These are phyloP conservation scores for Daldinia loculata DNA, from an alignment of 495 filamentous ascomycete genomes.

Conservation along the genomic window DNA sequence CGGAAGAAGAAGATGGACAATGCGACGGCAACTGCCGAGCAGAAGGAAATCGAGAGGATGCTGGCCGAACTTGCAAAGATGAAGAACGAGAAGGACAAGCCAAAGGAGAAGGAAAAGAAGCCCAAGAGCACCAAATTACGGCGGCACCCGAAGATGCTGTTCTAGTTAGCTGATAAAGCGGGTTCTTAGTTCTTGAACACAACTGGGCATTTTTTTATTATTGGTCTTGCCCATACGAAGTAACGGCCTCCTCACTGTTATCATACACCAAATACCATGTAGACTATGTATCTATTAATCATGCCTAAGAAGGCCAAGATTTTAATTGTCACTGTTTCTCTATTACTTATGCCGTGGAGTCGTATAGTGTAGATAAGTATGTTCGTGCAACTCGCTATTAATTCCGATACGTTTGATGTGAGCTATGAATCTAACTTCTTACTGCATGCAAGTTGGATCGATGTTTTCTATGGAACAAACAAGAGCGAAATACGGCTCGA, in stretches of 20 bases:
- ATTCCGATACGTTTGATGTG: background rate
- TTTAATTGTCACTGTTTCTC: conserved; percentile 8
- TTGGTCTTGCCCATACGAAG: conserved; percentile 32
- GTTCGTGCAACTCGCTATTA: background rate
- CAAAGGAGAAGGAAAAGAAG: conserved; percentile 18
- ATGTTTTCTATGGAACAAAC: background rate
- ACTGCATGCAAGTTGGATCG: background rate
- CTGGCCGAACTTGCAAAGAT: conserved; percentile 44
- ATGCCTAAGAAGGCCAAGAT: conserved; percentile 13
- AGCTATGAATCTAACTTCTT: conserved; percentile 3
- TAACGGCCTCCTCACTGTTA: conserved; percentile 35
- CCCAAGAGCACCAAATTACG: conserved; percentile 32
- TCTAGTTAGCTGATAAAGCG: conserved; percentile 30
- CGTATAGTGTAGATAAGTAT: background rate
- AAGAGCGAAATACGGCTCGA: background rate
- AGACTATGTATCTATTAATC: conserved; percentile 37
- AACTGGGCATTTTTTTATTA: conserved; percentile 18
- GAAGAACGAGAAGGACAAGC: conserved; percentile 26
- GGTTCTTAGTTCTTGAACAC: conserved; percentile 28
- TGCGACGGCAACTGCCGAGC: conserved; percentile 30
- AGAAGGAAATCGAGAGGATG: conserved; percentile 43
- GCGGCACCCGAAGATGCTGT: conserved; percentile 43
- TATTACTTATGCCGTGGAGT: background rate
- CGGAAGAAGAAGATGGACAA: conserved; percentile 32
- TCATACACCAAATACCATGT: conserved; percentile 34